Evolutionary conservation across 2,329 filamentous ascomycete species (phyloP), one percentile per base, ranked within the genome.

Genomic region (Dothistroma pini): DNA sequence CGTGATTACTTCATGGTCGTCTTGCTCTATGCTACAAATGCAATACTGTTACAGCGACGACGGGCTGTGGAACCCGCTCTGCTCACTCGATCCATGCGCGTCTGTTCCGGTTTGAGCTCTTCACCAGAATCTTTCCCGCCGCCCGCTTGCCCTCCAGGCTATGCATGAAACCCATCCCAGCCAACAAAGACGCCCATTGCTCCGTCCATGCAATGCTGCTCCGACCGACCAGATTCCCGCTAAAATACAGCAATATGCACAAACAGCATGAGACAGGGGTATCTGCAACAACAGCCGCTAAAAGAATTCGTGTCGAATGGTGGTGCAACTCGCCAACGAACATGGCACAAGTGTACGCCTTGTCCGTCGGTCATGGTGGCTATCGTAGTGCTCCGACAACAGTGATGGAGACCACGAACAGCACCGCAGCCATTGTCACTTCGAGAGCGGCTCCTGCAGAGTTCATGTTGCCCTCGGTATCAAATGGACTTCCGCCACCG

Each of bases 401-500:
- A 9, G 58, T 55, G 11, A 65, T 21, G 10, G 55, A 11, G 10
- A 59, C 35, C 21, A 52, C 47, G 32, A 63, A 10, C 1, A 63
- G 35, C 14, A 57, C 60, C 6, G 56, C 58, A n/a, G 49, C 34
- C 14, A 49, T 12, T 16, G 60, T 31, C 25, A 56, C 51, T 21
- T 59, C 54, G 6, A 56, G 49, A 7, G 54, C 44, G 7, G 54
- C 9, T 19, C 64, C 59, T 12, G 56, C 57, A 5, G 64, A 63
- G 38, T 57, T 41, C 35, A 64, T 31, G 41, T 67, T 69, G 22
- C 63, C 63, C 14, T 60, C 44, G 29, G 62, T 69, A 62, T 79
- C 78, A 61, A 81, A 80, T 5, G 78, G 79, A 56, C 75, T 78
- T n/a, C 79, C 79, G 16, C 78, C 77, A 21, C 77, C 77, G 12